Percentiles rank a stretch among this genome's conserved stretches.
phyloP scores from a whole-genome alignment of 2,329 filamentous ascomycete species.

The Trichoderma sp. region DNA sequence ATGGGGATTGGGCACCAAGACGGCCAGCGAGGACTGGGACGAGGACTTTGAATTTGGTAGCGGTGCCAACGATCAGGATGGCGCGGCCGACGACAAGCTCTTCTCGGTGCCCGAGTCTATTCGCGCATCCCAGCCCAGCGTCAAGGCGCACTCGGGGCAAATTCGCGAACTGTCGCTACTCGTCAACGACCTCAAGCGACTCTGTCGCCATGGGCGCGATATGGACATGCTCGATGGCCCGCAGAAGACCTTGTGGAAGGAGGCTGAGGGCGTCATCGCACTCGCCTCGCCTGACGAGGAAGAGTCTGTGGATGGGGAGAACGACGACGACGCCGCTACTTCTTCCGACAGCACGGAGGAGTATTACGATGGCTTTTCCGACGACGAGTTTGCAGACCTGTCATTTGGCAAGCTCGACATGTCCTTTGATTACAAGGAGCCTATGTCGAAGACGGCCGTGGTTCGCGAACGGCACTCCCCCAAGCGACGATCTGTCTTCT shows the following conservation, averaged over 20 bases:
- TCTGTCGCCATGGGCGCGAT: slow-evolving; percentile 69
- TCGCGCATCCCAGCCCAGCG: slow-evolving; percentile 77
- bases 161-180: slow-evolving; percentile 78
- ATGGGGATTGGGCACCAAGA: slow-evolving; percentile 79
- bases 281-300: slow-evolving; percentile 69
- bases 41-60: slow-evolving; percentile 80
- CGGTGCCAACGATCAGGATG: slow-evolving; percentile 44
- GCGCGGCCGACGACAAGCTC: slow-evolving; percentile 39
- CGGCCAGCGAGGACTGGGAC: slow-evolving; percentile 84
- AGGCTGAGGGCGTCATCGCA: slow-evolving; percentile 85
- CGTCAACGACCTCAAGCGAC: slow-evolving; percentile 79
- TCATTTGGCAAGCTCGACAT: slow-evolving; percentile 49
- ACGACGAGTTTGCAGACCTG: slow-evolving; percentile 52
- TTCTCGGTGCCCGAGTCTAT: slow-evolving; percentile 70
- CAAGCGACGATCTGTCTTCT: slow-evolving; percentile 64
- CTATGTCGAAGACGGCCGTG: slow-evolving; percentile 54
- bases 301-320: slow-evolving; percentile 43
- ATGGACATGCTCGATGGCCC: slow-evolving; percentile 65
- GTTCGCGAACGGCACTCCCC: slow-evolving; percentile 56
- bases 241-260: slow-evolving; percentile 68
- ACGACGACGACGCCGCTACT: slow-evolving; percentile 39
- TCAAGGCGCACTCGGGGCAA: slow-evolving; percentile 81
- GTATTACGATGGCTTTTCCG: slow-evolving; percentile 49
- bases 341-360: slow-evolving; percentile 46
- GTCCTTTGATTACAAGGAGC: slow-evolving; percentile 47